Evolutionary conservation across 2,329 filamentous ascomycete genomes (phyloP).

Genomic region (Colletotrichum gigasporum): DNA sequence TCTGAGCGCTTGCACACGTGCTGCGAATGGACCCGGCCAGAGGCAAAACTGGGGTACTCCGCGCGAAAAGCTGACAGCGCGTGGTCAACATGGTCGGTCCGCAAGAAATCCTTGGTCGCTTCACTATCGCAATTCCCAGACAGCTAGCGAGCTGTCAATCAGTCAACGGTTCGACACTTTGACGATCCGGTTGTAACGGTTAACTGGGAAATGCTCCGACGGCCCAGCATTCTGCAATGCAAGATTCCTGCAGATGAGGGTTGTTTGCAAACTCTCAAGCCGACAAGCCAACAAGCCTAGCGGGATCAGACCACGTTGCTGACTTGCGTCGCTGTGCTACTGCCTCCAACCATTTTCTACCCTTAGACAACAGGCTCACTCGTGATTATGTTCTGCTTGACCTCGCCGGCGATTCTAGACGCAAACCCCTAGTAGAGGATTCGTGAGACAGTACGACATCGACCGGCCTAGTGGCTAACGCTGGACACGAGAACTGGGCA

Average conservation of each 20-base stretch:
- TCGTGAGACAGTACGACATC: not conserved
- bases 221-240: constrained; percentile 13
- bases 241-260: constrained; percentile 16
- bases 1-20: too few species aligned
- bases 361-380: not conserved
- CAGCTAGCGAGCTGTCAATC: not conserved
- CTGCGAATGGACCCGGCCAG: not conserved
- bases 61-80: not conserved
- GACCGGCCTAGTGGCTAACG: not conserved
- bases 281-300: too few species aligned
- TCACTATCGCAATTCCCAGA: not conserved
- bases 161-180: not conserved
- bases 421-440: not conserved
- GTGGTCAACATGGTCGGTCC: not conserved
- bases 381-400: not conserved
- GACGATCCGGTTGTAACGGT: not conserved
- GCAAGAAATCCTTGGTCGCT: too few species aligned
- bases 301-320: too few species aligned
- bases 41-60: not conserved
- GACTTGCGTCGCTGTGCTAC: not conserved
- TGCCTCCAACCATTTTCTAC: not conserved
- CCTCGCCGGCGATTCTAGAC: constrained; percentile 2
- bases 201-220: constrained; percentile 2
- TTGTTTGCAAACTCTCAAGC: not conserved
- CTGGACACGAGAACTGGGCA: constrained; percentile 1